Conservation (phyloP, 2,329 filamentous ascomycete genomes). For the Microcera coccophila region DNA sequence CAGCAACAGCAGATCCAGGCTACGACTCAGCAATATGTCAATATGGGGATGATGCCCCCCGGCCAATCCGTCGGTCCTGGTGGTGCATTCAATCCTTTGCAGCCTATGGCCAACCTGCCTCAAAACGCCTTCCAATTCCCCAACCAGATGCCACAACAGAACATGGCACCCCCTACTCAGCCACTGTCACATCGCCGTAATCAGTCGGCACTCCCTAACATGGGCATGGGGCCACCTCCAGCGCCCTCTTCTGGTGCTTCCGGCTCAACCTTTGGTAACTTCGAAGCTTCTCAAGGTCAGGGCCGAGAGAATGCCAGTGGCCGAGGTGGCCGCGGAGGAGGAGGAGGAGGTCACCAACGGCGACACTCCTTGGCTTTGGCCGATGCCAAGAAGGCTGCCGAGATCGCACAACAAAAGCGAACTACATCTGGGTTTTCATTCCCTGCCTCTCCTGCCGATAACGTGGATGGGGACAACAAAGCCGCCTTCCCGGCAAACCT, state of each 20-base stretch:
- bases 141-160: slow-evolving; percentile 69
- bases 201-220: slow-evolving; percentile 91
- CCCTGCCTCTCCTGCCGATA: slow-evolving; percentile 64
- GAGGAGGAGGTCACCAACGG: slow-evolving; percentile 78
- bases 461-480: slow-evolving; percentile 50
- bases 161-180: slow-evolving; percentile 73
- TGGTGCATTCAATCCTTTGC: slow-evolving; percentile 70
- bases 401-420: slow-evolving; percentile 93
- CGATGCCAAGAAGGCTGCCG: slow-evolving; percentile 96
- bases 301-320: slow-evolving; percentile 40
- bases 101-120: slow-evolving; percentile 74
- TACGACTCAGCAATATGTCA: slow-evolving; percentile 95
- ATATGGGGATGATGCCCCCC: slow-evolving; percentile 90
- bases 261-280: slow-evolving; percentile 73
- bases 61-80: slow-evolving; percentile 71
- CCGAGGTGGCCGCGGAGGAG: slow-evolving; percentile 66
- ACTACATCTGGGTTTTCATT: slow-evolving; percentile 95
- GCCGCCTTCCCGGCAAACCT: slow-evolving; percentile 28
- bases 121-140: slow-evolving; percentile 89
- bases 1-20: slow-evolving; percentile 97
- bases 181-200: slow-evolving; percentile 90
- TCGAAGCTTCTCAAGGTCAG: slow-evolving; percentile 53
- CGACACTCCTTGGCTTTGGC: slow-evolving; percentile 91
- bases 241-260: slow-evolving; percentile 90
- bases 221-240: slow-evolving; percentile 82